Evolutionary conservation across 495 filamentous ascomycete species (phyloP).

Genomic region (Amphirosellinia nigrospora): DNA sequence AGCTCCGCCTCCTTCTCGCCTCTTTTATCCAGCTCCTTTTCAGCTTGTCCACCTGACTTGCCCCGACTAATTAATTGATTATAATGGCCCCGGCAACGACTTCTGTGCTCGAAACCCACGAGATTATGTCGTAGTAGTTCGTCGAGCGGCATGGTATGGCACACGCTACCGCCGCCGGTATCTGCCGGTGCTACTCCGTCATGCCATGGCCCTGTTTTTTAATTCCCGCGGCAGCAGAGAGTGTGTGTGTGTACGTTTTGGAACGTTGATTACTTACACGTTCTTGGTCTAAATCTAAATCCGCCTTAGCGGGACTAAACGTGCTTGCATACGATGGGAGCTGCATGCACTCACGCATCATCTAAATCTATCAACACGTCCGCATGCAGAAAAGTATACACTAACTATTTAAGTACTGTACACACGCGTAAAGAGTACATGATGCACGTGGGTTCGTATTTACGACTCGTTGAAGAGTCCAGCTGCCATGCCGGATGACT

Average conservation of each 20-base stretch:
- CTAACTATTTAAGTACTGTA: not conserved
- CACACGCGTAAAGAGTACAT: not conserved
- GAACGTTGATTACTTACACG: not conserved
- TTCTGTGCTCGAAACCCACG: not conserved
- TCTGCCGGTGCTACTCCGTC: constrained; percentile 18
- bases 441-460: not conserved
- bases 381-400: not conserved
- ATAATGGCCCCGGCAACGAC: not conserved
- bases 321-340: constrained; percentile 18
- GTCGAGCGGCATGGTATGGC: constrained; percentile 2
- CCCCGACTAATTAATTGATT: not conserved
- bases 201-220: constrained; percentile 14
- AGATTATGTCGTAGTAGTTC: constrained; percentile 12
- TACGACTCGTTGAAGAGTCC: not conserved
- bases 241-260: not conserved
- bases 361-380: constrained; percentile 11
- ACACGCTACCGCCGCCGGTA: constrained; percentile 9
- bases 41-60: constrained; percentile 21
- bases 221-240: not conserved
- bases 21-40: constrained; percentile 16
- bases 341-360: constrained; percentile 18
- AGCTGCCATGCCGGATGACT: constrained; percentile 7
- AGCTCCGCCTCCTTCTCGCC: constrained; percentile 22
- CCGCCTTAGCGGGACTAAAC: constrained; percentile 20
- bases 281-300: constrained; percentile 9